Base-by-base conservation (phyloP, 148 eudicot species). In the Hydrangea macrophylla region DNA sequence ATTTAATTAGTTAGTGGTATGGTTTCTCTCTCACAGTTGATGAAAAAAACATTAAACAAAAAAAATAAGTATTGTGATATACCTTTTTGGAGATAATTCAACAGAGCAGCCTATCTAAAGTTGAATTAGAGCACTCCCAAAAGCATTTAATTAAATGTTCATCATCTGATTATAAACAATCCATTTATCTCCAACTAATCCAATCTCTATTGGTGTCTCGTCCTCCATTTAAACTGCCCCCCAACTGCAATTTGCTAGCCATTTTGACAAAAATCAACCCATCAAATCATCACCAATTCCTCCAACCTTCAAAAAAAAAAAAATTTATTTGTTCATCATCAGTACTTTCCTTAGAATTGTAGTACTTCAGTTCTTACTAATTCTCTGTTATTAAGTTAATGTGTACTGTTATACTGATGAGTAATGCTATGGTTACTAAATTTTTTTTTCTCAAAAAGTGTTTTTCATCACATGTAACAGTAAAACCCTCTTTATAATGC, bases 201-300 rank as follows among this genome's bases (percentile, higher is more conserved):
- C 5, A 23, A 62, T 37, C 54, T 24, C 31, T 40, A 3, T 53
- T 40, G 33, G 18, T 28, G 37, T 13, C 55, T 22, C 22, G 18
- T 17, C 20, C 13, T 45, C 13, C 51, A 45, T 12, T 45, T 45
- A 13, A 45, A 45, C 17, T 12, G 35, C 60, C 28, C 18, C 20
- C 18, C 3, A 63, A n/a, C n/a, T 63, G 12, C 55, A 2, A 63
- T 27, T 63, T 27, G 36, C 7, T 11, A 25, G 5, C 50, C 67
- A 26, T 1, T 7, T 42, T 42, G 67, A 44, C 67, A 44, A 57
- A 42, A 32, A 3, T 26, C 44, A 24, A 63, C 25, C 35, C 9
- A 63, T 63, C 67, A 18, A 63, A 63, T 63, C 54, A 63, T 54
- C 50, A 42, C 55, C 25, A 15, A 6, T 15, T 63, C 24, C 35